These are phyloP conservation scores for Capsella rubella DNA, from an alignment of 441 rosid species.

Conservation along the genomic window DNA sequence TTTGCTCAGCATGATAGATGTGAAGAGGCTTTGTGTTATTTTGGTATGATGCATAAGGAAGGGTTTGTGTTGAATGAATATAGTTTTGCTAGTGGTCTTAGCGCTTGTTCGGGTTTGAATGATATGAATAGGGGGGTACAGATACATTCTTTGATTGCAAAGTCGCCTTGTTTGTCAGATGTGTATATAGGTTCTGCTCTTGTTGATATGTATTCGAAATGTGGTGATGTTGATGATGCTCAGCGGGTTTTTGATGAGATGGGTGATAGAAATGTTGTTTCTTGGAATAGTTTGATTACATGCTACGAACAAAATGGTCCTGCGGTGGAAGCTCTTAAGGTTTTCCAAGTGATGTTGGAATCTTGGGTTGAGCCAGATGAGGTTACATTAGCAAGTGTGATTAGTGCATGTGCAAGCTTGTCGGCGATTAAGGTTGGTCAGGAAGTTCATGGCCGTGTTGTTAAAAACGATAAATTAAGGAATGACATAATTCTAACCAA, in stretches of 20 bases:
- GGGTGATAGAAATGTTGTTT: constrained; percentile 63
- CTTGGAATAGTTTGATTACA: constrained; percentile 88
- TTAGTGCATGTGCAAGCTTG: constrained; percentile 82
- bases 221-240: constrained; percentile 61
- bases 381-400: constrained; percentile 74
- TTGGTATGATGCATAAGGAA: constrained; percentile 63
- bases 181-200: constrained; percentile 82
- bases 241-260: constrained; percentile 64
- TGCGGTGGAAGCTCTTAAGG: constrained; percentile 58
- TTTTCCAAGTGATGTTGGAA: constrained; percentile 64
- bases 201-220: constrained; percentile 79
- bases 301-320: constrained; percentile 89
- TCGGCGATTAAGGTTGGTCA: constrained; percentile 58
- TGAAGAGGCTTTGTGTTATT: constrained; percentile 60
- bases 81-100: constrained; percentile 68
- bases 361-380: constrained; percentile 64
- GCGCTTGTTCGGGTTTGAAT: constrained; percentile 64
- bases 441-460: constrained; percentile 65
- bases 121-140: constrained; percentile 60
- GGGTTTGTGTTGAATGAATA: constrained; percentile 62
- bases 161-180: constrained; percentile 50
- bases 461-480: constrained; percentile 57
- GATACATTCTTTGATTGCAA: constrained; percentile 68
- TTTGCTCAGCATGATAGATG: constrained; percentile 67
- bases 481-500: constrained; percentile 70